These are phyloP conservation scores for Schrenkiella parvula DNA, from an alignment of 345 rosid species.

Conservation along the genomic window DNA sequence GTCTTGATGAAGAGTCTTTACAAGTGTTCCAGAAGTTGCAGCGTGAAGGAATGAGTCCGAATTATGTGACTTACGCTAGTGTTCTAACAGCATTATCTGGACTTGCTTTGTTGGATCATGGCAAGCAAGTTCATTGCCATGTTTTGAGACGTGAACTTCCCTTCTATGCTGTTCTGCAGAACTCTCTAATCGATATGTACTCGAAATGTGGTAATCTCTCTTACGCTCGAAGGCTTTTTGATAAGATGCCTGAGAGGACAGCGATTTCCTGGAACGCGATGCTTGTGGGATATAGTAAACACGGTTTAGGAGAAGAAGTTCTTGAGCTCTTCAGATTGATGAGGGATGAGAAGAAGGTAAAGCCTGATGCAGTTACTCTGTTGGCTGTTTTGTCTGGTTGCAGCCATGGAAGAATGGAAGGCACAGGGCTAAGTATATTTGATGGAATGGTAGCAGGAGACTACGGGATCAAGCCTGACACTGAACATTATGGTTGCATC, in stretches of 20 bases:
- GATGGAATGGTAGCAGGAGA: conserved; percentile 46
- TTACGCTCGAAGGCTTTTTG: conserved; percentile 60
- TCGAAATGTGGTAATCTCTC: conserved; percentile 79
- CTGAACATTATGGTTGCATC: conserved; percentile 78
- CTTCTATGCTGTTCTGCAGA: conserved; percentile 62
- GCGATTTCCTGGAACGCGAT: conserved; percentile 78
- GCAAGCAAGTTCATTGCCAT: conserved; percentile 82
- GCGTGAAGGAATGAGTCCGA: conserved; percentile 70
- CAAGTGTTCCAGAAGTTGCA: conserved; percentile 57
- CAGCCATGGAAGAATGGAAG: conserved; percentile 88
- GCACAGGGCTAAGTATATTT: conserved; percentile 61
- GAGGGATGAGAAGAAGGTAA: conserved; percentile 60
- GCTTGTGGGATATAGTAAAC: conserved; percentile 83
- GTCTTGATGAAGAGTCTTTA: conserved; percentile 75
- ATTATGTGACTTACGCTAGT: conserved; percentile 83
- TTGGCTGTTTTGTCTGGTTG: conserved; percentile 85
- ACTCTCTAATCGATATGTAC: conserved; percentile 87
- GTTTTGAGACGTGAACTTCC: conserved; percentile 59
- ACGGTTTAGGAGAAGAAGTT: conserved; percentile 68
- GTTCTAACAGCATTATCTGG: conserved; percentile 74
- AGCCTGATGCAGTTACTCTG: conserved; percentile 66
- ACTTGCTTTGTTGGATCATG: conserved; percentile 74
- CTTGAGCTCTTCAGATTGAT: conserved; percentile 61
- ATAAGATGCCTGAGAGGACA: conserved; percentile 70
- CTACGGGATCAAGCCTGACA: conserved; percentile 50